Base-by-base conservation (phyloP, 2,329 filamentous ascomycete genomes). In the Apiospora pterosperma region DNA sequence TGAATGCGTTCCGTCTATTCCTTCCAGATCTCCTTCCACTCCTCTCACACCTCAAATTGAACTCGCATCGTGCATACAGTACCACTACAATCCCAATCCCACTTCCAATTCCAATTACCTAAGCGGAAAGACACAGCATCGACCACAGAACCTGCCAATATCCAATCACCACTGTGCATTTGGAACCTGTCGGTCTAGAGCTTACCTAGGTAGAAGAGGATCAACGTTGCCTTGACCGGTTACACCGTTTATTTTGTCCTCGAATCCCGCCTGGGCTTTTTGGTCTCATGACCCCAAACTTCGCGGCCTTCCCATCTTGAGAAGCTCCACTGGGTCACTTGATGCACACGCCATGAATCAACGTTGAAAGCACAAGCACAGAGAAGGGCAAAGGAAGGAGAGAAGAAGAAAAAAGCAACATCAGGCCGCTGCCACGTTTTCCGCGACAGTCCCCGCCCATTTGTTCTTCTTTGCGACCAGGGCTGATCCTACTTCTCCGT, bases 271-370 rank as follows among this genome's bases (percentile, higher is more conserved):
- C 48, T 55, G 48, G 48, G 48, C 58, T 60, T 60, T 60, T 60
- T 38, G 58, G 58, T 60, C 58, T 60, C 58, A 60, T 60, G 58
- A 60, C 58, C 58, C 58, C 34, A 60, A 60, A 38, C 58, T 25
- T 6, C 34, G 34, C 31, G n/a, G 58, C 25, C 58, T 21, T 55
- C 25, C 48, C 48, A 55, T 55, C 48, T 19, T 55, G 48, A 28
- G 31, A 34, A 60, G 58, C 58, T 60, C 58, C 58, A 60, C 58
- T 8, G 7, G 48, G 36, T 61, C 59, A 61, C 36, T 61, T 61
- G 59, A 61, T 61, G 59, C 59, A 61, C 59, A 41, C 59, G 59
- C 59, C 59, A 61, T 41, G 59, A 61, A 41, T 41, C 59, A 61
- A 41, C 59, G 39, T 41, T 61, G 59, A 61, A 28, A 19, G 36